Evolutionary conservation across 768 basidiomycete genomes (phyloP).

Genomic region (Dioszegia hungarica): DNA sequence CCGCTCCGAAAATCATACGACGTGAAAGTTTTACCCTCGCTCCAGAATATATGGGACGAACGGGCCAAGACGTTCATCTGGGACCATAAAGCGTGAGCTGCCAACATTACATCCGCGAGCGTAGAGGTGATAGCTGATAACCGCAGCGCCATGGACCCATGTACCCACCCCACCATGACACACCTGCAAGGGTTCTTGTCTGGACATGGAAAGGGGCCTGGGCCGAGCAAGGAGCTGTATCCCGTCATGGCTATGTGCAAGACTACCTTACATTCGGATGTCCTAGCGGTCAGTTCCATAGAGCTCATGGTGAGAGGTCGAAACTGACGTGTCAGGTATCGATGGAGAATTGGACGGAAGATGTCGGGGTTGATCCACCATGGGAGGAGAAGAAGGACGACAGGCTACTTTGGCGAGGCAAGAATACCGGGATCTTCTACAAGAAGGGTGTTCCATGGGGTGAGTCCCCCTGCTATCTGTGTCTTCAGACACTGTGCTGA

Average conservation of each 20-base stretch:
- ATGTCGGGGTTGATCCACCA: constrained; percentile 33
- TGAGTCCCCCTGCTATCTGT: constrained; percentile 11
- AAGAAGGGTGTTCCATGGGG: constrained; percentile 40
- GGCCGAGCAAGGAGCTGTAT: constrained; percentile 37
- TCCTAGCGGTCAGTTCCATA: constrained; percentile 20
- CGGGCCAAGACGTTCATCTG: constrained; percentile 43
- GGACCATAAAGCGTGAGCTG: constrained; percentile 43
- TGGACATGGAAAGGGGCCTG: constrained; percentile 40
- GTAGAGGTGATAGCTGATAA: not conserved
- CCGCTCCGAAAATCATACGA: constrained; percentile 38
- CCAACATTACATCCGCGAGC: too few species aligned
- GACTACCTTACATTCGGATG: constrained; percentile 41
- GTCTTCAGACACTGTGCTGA: not conserved
- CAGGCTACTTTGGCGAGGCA: constrained; percentile 43
- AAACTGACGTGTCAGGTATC: constrained; percentile 24
- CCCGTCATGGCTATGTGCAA: constrained; percentile 46
- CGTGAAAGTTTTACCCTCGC: constrained; percentile 18
- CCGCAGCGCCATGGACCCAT: constrained; percentile 43
- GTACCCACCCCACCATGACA: constrained; percentile 39
- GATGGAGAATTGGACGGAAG: constrained; percentile 44
- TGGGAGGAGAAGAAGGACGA: constrained; percentile 45
- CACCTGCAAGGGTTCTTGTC: constrained; percentile 40
- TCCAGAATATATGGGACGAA: constrained; percentile 24
- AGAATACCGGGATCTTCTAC: constrained; percentile 43
- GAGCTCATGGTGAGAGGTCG: not conserved